Conservation (phyloP, 2,329 filamentous ascomycete species). For the Clonostachys byssicola region DNA sequence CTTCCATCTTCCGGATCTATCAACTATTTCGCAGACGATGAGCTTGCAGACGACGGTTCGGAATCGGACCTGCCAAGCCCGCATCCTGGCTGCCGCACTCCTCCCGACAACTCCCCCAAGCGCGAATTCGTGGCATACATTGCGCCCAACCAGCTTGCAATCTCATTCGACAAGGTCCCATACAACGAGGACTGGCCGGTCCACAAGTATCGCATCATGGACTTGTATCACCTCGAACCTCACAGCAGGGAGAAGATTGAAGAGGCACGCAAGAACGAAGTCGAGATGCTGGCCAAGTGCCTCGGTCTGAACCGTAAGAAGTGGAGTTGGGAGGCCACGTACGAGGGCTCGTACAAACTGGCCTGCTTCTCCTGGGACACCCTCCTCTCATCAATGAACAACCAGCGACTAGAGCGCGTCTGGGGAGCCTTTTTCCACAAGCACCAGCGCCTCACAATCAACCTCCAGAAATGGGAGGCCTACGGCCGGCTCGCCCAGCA, state of each 20-base stretch:
- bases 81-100: background rate
- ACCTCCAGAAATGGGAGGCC: background rate
- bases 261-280: too few species aligned
- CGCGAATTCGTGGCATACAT: background rate
- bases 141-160: background rate
- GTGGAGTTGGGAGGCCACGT: background rate
- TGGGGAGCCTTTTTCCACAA: background rate
- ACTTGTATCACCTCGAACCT: background rate
- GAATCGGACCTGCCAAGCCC: background rate
- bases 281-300: too few species aligned
- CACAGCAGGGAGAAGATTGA: background rate
- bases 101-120: background rate
- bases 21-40: background rate
- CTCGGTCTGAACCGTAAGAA: background rate
- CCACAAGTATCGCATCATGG: background rate
- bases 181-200: conserved; percentile 2
- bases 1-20: too few species aligned
- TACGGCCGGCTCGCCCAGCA: background rate
- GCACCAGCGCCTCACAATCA: background rate
- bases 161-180: background rate
- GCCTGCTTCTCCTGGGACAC: too few species aligned
- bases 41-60: too few species aligned
- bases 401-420: too few species aligned
- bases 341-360: too few species aligned
- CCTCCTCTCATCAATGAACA: too few species aligned